phyloP scores from a whole-genome alignment of 768 basidiomycete species.

The Pulveroboletus frians region DNA sequence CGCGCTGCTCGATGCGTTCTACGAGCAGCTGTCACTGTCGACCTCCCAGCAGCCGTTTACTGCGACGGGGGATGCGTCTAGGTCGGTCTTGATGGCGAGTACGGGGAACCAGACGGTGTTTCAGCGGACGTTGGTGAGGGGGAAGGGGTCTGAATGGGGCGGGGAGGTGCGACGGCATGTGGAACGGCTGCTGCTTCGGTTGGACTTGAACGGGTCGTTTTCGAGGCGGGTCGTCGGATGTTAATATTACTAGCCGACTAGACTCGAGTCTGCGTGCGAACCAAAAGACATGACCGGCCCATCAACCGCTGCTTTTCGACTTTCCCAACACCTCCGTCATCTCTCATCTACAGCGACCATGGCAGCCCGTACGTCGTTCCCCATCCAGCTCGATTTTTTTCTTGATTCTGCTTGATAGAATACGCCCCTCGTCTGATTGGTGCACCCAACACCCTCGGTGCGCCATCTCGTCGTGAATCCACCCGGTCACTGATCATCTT shows the following conservation, averaged over 20 bases:
- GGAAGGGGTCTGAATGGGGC: conserved; percentile 51
- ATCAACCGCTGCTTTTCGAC: conserved; percentile 32
- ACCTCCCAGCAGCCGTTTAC: conserved; percentile 72
- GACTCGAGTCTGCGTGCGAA: neutral
- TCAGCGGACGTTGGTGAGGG: conserved; percentile 49
- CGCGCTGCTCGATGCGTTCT: conserved; percentile 65
- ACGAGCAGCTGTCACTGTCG: conserved; percentile 70
- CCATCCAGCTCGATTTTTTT: conserved; percentile 1
- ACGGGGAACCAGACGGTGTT: conserved; percentile 44
- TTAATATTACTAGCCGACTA: too few relatives aligned
- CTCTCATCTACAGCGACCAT: conserved; percentile 48
- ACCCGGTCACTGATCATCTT: conserved; percentile 18
- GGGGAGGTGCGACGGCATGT: conserved; percentile 74
- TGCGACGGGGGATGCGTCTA: conserved; percentile 61
- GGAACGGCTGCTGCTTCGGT: conserved; percentile 71
- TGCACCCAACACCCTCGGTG: conserved; percentile 92
- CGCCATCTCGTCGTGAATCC: conserved; percentile 18
- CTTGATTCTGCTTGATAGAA: conserved; percentile 36
- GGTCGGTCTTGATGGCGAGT: conserved; percentile 57
- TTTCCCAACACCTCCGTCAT: conserved; percentile 60
- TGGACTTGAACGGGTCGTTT: conserved; percentile 82
- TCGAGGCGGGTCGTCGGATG: too few relatives aligned
- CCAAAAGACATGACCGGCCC: conserved; percentile 26
- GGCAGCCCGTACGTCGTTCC: conserved; percentile 23
- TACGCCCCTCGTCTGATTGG: conserved; percentile 76